phyloP scores from a whole-genome alignment of 2,329 filamentous ascomycete genomes.

The Blastomyces percursus region DNA sequence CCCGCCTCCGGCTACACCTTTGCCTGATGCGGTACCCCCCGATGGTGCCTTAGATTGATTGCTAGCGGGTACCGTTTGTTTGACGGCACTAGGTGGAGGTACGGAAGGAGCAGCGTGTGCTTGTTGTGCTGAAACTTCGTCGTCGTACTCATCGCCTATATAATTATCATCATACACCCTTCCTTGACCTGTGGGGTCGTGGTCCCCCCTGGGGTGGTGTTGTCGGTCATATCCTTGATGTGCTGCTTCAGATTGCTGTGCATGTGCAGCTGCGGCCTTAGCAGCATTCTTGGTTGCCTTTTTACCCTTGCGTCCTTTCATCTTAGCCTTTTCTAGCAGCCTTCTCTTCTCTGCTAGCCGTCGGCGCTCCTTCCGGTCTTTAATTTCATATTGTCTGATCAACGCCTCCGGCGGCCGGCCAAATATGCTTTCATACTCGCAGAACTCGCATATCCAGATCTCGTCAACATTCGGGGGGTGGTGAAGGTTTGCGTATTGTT shows the following conservation, averaged over 20 bases:
- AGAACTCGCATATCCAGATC: slow-evolving; percentile 95
- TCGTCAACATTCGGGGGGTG: slow-evolving; percentile 61
- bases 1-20: slow-evolving; percentile 22
- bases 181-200: slow-evolving; percentile 31
- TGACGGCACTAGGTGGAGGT: slow-evolving; percentile 46
- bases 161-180: slow-evolving; percentile 41
- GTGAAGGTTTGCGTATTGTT: slow-evolving; percentile 64
- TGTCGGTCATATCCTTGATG: slow-evolving; percentile 34
- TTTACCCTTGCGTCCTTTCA: slow-evolving; percentile 81
- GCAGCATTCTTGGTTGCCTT: slow-evolving; percentile 61
- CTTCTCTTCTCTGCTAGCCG: slow-evolving; percentile 76
- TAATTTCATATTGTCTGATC: slow-evolving; percentile 87
- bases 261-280: slow-evolving; percentile 33
- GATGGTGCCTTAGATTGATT: slow-evolving; percentile 12
- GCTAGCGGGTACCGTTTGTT: slow-evolving; percentile 8
- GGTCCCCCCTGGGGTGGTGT: slow-evolving; percentile 24
- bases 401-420: slow-evolving; percentile 74
- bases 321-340: slow-evolving; percentile 83
- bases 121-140: slow-evolving; percentile 34
- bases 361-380: slow-evolving; percentile 74
- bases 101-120: slow-evolving; percentile 50
- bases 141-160: slow-evolving; percentile 40
- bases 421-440: slow-evolving; percentile 94
- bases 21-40: slow-evolving; percentile 14
- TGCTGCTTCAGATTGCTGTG: slow-evolving; percentile 16